phyloP scores from a whole-genome alignment of 169 alveolate species.

The Amoebophrya sp. region DNA sequence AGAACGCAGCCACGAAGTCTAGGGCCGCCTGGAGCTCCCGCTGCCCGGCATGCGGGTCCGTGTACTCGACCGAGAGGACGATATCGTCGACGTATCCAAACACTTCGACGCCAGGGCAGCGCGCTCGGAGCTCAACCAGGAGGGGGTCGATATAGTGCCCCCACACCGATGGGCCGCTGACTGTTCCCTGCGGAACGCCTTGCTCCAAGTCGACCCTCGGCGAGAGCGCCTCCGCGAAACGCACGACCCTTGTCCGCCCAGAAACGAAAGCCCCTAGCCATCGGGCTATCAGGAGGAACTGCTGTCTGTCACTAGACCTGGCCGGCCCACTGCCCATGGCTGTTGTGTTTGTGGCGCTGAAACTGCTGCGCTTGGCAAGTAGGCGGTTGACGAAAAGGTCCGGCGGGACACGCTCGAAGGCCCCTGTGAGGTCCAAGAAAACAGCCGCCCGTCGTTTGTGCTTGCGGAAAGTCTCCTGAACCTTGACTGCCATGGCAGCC shows the following conservation, averaged over 20 bases:
- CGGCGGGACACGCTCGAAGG: neutral
- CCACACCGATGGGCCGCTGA: neutral
- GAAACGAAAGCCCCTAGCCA: neutral
- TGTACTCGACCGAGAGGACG: neutral
- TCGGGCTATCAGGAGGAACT: neutral
- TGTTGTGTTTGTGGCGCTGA: too few species aligned
- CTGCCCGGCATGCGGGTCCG: neutral
- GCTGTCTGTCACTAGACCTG: too few species aligned
- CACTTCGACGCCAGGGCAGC: neutral
- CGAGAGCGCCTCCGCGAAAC: neutral
- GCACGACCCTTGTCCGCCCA: neutral
- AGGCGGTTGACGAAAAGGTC: neutral
- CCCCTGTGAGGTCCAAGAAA: neutral
- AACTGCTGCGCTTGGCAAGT: neutral
- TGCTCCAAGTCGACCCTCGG: neutral
- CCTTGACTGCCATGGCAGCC: neutral
- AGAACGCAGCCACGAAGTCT: neutral
- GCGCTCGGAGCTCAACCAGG: too few species aligned
- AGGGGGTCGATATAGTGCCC: neutral
- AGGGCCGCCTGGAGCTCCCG: neutral
- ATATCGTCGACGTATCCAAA: neutral
- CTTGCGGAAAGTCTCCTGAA: neutral
- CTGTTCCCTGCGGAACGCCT: neutral
- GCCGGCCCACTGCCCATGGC: too few species aligned
- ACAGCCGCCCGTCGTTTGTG: neutral